Percentiles rank a stretch among this genome's conserved stretches.
Evolutionary conservation across 2,329 filamentous ascomycete species (phyloP).

Genomic region (Trichoderma citrinoviride): DNA sequence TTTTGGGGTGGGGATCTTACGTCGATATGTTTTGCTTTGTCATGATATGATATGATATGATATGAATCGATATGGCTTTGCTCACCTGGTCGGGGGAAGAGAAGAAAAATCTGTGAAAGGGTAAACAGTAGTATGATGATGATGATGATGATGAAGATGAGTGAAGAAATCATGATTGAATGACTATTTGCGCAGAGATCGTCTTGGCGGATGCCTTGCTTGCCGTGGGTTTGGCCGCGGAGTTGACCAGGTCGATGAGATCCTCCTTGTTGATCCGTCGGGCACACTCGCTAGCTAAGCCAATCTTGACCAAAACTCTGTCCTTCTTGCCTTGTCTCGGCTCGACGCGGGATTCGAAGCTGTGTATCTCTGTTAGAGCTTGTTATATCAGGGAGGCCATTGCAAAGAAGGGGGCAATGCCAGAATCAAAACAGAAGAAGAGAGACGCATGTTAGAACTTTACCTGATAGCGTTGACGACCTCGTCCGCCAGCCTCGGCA

Average conservation of each 20-base stretch:
- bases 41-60: conserved; percentile 10
- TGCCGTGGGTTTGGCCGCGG: conserved; percentile 35
- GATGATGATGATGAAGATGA: no score
- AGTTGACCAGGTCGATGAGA: conserved; percentile 36
- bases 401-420: no score
- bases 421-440: not conserved
- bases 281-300: conserved; percentile 32
- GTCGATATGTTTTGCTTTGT: not conserved
- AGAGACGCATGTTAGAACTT: not conserved
- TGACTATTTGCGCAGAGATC: conserved; percentile 33
- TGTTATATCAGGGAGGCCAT: not conserved
- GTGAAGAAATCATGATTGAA: conserved; percentile 27
- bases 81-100: not conserved
- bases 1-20: not conserved
- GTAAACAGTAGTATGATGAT: no score
- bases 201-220: conserved; percentile 32
- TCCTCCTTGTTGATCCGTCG: conserved; percentile 36
- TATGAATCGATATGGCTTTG: conserved; percentile 14
- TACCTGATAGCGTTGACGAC: conserved; percentile 42
- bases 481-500: conserved; percentile 38
- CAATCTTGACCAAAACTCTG: conserved; percentile 39
- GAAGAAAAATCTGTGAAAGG: conserved; percentile 1
- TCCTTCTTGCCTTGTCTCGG: conserved; percentile 36
- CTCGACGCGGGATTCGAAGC: conserved; percentile 32
- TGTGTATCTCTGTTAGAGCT: conserved; percentile 21